These are phyloP conservation scores for Camelina neglecta DNA, from an alignment of 345 rosid genomes.

Conservation along the genomic window DNA sequence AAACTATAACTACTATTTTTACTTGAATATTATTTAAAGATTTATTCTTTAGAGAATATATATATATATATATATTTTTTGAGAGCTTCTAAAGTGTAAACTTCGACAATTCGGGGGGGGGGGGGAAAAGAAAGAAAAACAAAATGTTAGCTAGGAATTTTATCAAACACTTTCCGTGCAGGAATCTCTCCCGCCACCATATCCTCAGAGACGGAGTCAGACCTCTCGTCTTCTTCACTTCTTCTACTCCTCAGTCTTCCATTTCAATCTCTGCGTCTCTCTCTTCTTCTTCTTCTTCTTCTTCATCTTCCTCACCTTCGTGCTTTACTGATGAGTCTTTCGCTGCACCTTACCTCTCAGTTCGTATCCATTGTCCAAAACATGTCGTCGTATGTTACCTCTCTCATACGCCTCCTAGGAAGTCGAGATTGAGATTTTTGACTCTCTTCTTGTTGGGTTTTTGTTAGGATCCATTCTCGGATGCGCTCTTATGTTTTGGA, in stretches of 20 bases:
- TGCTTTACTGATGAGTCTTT: slow-evolving; percentile 29
- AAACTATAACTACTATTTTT: no score
- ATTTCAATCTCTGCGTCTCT: slow-evolving; percentile 27
- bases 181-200: slow-evolving; percentile 48
- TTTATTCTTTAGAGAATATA: no score
- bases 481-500: slow-evolving; percentile 81
- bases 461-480: slow-evolving; percentile 73
- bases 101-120: neutral
- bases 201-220: slow-evolving; percentile 28
- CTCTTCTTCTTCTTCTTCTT: slow-evolving; percentile 20
- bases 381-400: slow-evolving; percentile 53
- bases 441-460: slow-evolving; percentile 9
- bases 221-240: slow-evolving; percentile 35
- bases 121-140: neutral
- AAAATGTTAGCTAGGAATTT: slow-evolving; percentile 62
- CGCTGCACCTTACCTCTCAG: slow-evolving; percentile 62
- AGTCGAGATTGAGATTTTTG: slow-evolving; percentile 11
- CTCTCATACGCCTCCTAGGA: no score
- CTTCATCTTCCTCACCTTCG: slow-evolving; percentile 11
- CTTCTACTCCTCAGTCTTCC: slow-evolving; percentile 23
- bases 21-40: no score
- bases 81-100: neutral
- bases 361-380: slow-evolving; percentile 67
- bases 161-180: slow-evolving; percentile 64
- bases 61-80: no score